phyloP scores from a whole-genome alignment of 805 yeast species.

The Teunomyces funiuensis region DNA sequence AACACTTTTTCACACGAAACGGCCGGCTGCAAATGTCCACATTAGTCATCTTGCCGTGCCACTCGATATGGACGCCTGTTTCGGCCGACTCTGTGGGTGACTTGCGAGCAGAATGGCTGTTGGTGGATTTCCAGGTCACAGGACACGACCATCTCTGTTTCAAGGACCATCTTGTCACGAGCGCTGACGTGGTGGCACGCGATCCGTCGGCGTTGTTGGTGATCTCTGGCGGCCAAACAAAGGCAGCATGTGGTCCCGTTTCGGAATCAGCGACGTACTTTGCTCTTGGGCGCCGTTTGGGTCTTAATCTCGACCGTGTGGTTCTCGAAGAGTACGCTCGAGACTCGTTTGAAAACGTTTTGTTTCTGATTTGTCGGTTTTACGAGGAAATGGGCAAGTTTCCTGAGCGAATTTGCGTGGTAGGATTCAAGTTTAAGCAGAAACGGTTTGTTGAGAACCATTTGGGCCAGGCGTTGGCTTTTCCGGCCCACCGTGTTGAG shows the following conservation, averaged over 20 bases:
- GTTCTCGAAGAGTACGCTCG: conserved; percentile 69
- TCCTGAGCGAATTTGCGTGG: conserved; percentile 55
- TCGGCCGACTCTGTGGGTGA: conserved; percentile 43
- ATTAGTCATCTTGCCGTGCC: conserved; percentile 48
- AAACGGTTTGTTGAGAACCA: conserved; percentile 58
- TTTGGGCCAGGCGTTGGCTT: conserved; percentile 47
- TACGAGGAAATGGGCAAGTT: conserved; percentile 44
- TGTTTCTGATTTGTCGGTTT: conserved; percentile 58
- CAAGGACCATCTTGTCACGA: conserved; percentile 55
- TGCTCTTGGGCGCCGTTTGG: conserved; percentile 39
- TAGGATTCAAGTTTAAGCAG: conserved; percentile 76
- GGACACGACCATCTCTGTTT: conserved; percentile 70
- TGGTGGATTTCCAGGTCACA: conserved; percentile 67
- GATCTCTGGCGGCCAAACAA: conserved; percentile 74
- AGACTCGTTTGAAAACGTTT: conserved; percentile 76
- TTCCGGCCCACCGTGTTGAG: conserved; percentile 33
- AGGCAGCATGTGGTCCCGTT: conserved; percentile 48
- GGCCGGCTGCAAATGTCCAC: conserved; percentile 2
- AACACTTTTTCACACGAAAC: background rate
- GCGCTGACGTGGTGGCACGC: conserved; percentile 35
- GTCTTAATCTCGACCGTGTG: conserved; percentile 20
- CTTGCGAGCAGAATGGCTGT: conserved; percentile 55
- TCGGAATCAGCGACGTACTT: conserved; percentile 65
- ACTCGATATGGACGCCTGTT: conserved; percentile 54
- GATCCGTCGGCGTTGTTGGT: conserved; percentile 38